Evolutionary conservation across 176 grass and related monocot species (phyloP).

Genomic region (Oryza rufipogon): DNA sequence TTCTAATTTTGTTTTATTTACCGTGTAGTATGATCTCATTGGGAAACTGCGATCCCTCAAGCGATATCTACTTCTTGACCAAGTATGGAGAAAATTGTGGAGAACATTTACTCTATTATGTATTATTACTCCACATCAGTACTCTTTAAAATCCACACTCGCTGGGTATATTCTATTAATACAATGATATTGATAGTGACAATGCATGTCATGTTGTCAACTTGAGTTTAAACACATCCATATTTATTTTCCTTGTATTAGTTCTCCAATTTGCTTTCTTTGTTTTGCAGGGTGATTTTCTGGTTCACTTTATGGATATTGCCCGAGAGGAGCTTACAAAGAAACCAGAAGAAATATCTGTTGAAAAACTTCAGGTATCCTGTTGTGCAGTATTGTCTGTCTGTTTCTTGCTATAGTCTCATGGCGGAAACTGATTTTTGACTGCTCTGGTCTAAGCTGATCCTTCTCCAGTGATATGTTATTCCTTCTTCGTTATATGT

Average conservation of each 20-base stretch:
- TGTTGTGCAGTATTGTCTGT: constrained; percentile 30
- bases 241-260: constrained; percentile 33
- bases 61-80: constrained; percentile 92
- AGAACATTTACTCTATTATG: constrained; percentile 33
- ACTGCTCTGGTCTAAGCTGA: constrained; percentile 18
- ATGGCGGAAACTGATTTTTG: neutral
- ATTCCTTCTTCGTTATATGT: constrained; percentile 4
- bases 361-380: constrained; percentile 92
- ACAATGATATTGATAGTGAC: constrained; percentile 18
- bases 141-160: constrained; percentile 17
- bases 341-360: constrained; percentile 87
- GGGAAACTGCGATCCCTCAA: constrained; percentile 93
- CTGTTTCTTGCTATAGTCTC: constrained; percentile 17
- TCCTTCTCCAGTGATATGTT: constrained; percentile 33
- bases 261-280: constrained; percentile 41
- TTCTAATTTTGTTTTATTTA: constrained; percentile 34
- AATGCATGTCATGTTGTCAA: constrained; percentile 30
- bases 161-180: constrained; percentile 9
- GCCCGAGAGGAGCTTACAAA: constrained; percentile 93
- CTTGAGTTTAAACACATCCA: constrained; percentile 27
- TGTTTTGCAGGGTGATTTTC: constrained; percentile 90
- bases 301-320: constrained; percentile 99
- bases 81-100: constrained; percentile 55
- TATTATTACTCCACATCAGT: constrained; percentile 25
- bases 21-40: constrained; percentile 77